Base-by-base conservation (phyloP, 306 rosid species). In the Rosa lucieae region DNA sequence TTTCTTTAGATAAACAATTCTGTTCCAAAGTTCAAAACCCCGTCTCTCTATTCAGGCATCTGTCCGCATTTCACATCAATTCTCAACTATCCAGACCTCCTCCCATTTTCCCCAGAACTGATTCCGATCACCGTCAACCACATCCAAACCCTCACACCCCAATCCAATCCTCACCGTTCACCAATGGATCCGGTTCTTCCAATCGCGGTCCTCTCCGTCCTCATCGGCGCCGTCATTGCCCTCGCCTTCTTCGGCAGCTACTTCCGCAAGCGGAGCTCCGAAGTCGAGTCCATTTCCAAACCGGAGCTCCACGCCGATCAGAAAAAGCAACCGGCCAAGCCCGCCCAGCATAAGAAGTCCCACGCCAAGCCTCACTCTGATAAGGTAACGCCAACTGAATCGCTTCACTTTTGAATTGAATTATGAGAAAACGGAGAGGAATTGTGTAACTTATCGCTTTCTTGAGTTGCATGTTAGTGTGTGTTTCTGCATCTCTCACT, bases 151-250 rank as follows among this genome's bases (percentile, higher is more conserved):
- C 48, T 73, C 48, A 12, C 59, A 0, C 23, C 51, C 20, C 20
- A 65, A 6, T 46, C 32, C 65, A 21, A 65, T 35, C 52, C 35
- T 74, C 63, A 23, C 14, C 63, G 55, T 76, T 49, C 59, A 3
- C 21, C 43, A 69, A 96, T 96, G 99, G 99, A 93, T 84, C 96
- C 89, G 13, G 15, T 79, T 49, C 49, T 90, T 13, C 86, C 85
- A 69, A 73, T 96, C 74, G 81, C 80, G 15, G 82, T 39, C 7
- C 40, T 90, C 1, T 96, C 98, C 10, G 80, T 91, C 47, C n/a
- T 96, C 10, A 80, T 93, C 37, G 98, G 98, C 37, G 89, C 96
- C 53, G 23, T 93, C 42, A 84, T 96, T 58, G 96, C 90, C 68
- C 6, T 80, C 26, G 73, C 72, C 69, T 96, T 93, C 92, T 96